phyloP scores from a whole-genome alignment of 2,329 filamentous ascomycete species.

The Arachnopeziza araneosa region DNA sequence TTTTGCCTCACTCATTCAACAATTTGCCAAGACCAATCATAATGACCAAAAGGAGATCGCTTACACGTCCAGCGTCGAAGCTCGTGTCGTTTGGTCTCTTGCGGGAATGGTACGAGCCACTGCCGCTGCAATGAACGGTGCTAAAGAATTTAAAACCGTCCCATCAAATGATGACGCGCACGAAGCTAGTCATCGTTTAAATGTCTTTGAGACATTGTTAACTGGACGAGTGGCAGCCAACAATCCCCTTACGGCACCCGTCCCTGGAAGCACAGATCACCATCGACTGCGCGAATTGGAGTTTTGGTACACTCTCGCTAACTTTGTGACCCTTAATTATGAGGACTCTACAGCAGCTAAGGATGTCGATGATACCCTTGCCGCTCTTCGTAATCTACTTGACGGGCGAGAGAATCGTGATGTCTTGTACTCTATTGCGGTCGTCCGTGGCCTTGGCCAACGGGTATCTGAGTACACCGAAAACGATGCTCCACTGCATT shows the following conservation, averaged over 20 bases:
- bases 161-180: slow-evolving; percentile 53
- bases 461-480: slow-evolving; percentile 55
- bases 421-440: slow-evolving; percentile 81
- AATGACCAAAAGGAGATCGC: slow-evolving; percentile 48
- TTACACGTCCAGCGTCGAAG: slow-evolving; percentile 50
- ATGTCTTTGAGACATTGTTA: slow-evolving; percentile 70
- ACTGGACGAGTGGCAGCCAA: slow-evolving; percentile 60
- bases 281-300: slow-evolving; percentile 59
- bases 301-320: slow-evolving; percentile 77
- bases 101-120: slow-evolving; percentile 37
- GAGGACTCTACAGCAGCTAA: slow-evolving; percentile 51
- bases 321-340: slow-evolving; percentile 61
- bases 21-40: slow-evolving; percentile 43
- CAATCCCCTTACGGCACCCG: slow-evolving; percentile 52
- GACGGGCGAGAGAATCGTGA: slow-evolving; percentile 83
- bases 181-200: slow-evolving; percentile 64
- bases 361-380: slow-evolving; percentile 60
- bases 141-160: slow-evolving; percentile 33
- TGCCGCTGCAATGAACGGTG: slow-evolving; percentile 26
- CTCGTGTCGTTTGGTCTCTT: slow-evolving; percentile 55
- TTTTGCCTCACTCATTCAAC: slow-evolving; percentile 59
- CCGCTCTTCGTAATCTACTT: slow-evolving; percentile 62
- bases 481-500: slow-evolving; percentile 49
- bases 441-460: slow-evolving; percentile 69
- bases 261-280: slow-evolving; percentile 45